Conservation (phyloP, 2,329 filamentous ascomycete species). For the Byssochlamys sp. region DNA sequence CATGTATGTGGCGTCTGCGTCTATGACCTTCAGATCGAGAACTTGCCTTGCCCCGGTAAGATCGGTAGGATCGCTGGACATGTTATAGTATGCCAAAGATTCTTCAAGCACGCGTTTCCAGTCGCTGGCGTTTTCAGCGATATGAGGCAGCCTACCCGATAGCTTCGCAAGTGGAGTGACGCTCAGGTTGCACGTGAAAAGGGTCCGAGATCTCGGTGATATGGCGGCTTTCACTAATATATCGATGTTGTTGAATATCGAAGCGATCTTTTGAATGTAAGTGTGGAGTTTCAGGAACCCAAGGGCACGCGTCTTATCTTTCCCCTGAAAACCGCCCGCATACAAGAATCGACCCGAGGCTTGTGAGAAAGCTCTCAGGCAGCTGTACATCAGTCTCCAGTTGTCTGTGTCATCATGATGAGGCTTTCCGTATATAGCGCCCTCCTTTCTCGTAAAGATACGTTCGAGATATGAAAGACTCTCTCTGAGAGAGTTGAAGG, state of each 20-base stretch:
- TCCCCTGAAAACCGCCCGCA: too few relatives aligned
- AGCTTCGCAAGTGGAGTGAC: background rate
- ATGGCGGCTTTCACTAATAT: background rate
- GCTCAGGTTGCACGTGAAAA: background rate
- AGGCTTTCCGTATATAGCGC: background rate
- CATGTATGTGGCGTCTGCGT: too few relatives aligned
- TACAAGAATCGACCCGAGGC: background rate
- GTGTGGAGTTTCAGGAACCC: background rate
- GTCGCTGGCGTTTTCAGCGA: too few relatives aligned
- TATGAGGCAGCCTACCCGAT: too few relatives aligned
- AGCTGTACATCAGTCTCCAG: background rate
- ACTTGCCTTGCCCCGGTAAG: too few relatives aligned
- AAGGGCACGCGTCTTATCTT: background rate
- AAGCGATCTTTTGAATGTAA: background rate
- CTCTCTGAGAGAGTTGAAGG: background rate
- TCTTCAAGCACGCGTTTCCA: too few relatives aligned
- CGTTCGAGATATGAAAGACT: background rate
- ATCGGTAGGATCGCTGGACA: too few relatives aligned
- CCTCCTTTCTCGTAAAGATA: background rate
- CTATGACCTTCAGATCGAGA: too few relatives aligned
- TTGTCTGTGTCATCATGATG: background rate
- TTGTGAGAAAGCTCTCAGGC: background rate
- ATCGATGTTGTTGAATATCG: background rate
- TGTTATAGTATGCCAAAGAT: too few relatives aligned
- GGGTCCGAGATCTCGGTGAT: background rate